Evolutionary conservation across 2,329 filamentous ascomycete species (phyloP), one percentile per base, ranked within the genome.

Genomic region (Colletotrichum kahawae): DNA sequence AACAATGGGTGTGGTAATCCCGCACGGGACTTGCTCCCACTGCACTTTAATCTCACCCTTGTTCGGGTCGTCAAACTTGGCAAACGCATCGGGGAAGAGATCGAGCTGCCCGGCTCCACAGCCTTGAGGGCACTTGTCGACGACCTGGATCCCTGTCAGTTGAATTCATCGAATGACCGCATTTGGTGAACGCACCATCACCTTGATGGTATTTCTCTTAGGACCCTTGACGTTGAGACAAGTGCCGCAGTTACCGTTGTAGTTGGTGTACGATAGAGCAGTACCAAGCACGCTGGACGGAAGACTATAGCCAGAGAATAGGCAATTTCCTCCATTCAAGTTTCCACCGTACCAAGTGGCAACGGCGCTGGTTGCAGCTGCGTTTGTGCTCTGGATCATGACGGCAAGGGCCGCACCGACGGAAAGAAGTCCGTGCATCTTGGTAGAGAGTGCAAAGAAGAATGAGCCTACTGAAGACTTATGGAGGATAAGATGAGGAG

Each of bases 71-170:
- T 86, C 87, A 38, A 92, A 85, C 27, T 84, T 78, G 24, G 83
- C 73, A 80, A 91, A 92, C 69, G 87, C 89, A 48, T 86, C 80
- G 7, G 85, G 80, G 83, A 89, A 92, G 70, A 92, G 87, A 78
- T 92, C 90, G 68, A 92, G 86, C 78, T 90, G 87, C 82, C 89
- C 88, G 62, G 81, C 74, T 18, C 84, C 86, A 78, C 90, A 92
- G 9, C 68, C 68, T 76, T 86, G 87, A 51, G 90, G 89, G 81
- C 90, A 92, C 82, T 91, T 81, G 80, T 92, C 90, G 24, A 89
- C 88, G 77, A 91, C 83, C 88, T 90, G 34, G 24, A 36, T 12
- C 12, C 13, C 8, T 14, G 18, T 74, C 64, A 63, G 29, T 21
- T 38, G 24, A 7, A 9, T n/a, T 21, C 48, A 7, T 18, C 67